A percentile compares a stretch with the other conserved stretches of the same genome.
These are phyloP conservation scores for Monilinia laxa DNA, from an alignment of 2,329 filamentous ascomycete genomes.

Conservation along the genomic window DNA sequence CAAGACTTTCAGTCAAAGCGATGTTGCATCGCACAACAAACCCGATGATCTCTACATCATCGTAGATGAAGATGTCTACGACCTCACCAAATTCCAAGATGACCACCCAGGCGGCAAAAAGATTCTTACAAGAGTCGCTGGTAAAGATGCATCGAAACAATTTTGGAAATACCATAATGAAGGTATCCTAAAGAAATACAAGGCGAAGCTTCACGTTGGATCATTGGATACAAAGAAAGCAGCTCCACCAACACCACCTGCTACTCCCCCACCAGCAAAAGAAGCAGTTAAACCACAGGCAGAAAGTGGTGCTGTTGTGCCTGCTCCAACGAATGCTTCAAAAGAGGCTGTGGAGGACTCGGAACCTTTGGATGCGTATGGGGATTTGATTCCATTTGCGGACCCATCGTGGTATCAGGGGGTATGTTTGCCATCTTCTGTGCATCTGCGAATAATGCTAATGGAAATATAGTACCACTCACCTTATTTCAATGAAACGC, in stretches of 20 bases:
- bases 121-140: slow-evolving; percentile 39
- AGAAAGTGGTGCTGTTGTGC: slow-evolving; percentile 54
- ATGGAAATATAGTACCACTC: slow-evolving; percentile 73
- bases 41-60: slow-evolving; percentile 82
- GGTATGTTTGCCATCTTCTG: slow-evolving; percentile 55
- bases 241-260: slow-evolving; percentile 51
- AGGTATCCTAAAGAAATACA: slow-evolving; percentile 58
- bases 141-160: slow-evolving; percentile 41
- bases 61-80: slow-evolving; percentile 93
- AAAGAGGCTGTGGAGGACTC: slow-evolving; percentile 45
- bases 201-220: slow-evolving; percentile 80
- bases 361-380: slow-evolving; percentile 80
- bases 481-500: slow-evolving; percentile 92
- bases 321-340: slow-evolving; percentile 45
- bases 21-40: slow-evolving; percentile 92
- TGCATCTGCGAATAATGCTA: slow-evolving; percentile 1
- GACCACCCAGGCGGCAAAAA: slow-evolving; percentile 62
- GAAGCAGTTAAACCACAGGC: slow-evolving; percentile 57
- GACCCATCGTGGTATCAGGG: slow-evolving; percentile 95
- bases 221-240: slow-evolving; percentile 85
- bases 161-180: slow-evolving; percentile 43
- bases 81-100: slow-evolving; percentile 84
- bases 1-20: slow-evolving; percentile 77
- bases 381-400: slow-evolving; percentile 83
- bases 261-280: slow-evolving; percentile 47